Base-by-base conservation (phyloP, 352 stramenopile genomes). In the Halophytophthora polymorphica region DNA sequence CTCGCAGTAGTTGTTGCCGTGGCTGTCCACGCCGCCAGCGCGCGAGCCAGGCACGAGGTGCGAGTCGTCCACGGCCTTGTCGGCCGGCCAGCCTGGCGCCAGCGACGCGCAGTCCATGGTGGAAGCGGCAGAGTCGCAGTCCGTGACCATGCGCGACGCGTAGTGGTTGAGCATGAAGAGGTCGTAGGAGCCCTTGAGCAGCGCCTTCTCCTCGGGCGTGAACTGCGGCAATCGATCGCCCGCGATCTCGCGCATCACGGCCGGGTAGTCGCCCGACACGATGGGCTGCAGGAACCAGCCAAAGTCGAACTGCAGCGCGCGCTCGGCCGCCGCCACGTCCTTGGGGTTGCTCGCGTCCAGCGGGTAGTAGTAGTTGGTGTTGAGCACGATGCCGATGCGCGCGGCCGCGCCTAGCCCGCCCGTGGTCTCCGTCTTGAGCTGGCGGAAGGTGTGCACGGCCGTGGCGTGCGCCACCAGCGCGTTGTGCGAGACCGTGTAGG, bases 91-190 rank as follows among this genome's bases (percentile, higher is more conserved):
- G 14, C 69, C 69, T 17, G 44, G 43, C n/a, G 35, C 28, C 18
- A 72, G 63, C 34, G 46, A 47, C 33, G 29, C 33, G 45, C 62
- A 76, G 17, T 42, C 28, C 1, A 61, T 37, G 11, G 31, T 56
- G 14, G 62, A 73, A 19, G 50, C 45, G 12, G 39, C 21, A 4
- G 56, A 66, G 15, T 44, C 36, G 92, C 61, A 73, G 52, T 79
- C 61, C 3, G 68, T 72, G 19, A 75, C 71, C 3, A 66, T 25
- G 25, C 64, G 64, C 47, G 90, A 85, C 23, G 58, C 64, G 66
- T 98, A 98, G 62, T 98, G 85, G 67, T 98, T 98, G 12, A 98
- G 61, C 36, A 93, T 96, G 45, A 98, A 87, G 50, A 97, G 90
- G 49, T 98, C 94, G 52, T 74, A 77, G 22, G 80, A 95, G 21